phyloP scores from a whole-genome alignment of 1,139 yeast species.

The Arxiozyma bovina region DNA sequence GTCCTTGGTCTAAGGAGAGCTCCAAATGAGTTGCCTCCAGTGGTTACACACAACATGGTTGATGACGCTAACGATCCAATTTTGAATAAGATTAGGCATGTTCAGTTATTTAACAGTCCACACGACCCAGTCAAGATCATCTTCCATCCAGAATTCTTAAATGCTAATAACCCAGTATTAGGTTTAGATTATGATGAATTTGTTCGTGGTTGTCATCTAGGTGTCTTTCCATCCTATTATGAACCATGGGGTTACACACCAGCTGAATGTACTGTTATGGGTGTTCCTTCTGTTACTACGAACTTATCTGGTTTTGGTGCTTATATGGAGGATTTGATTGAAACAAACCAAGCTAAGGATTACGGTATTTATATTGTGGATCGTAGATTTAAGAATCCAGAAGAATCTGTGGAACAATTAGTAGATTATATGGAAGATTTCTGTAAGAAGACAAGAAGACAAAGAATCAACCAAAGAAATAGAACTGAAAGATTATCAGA shows the following conservation, averaged over 20 bases:
- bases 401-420: constrained; percentile 87
- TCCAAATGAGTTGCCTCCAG: constrained; percentile 80
- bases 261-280: constrained; percentile 99
- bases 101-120: constrained; percentile 80
- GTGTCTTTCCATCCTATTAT: constrained; percentile 96
- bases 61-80: constrained; percentile 90
- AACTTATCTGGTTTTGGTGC: constrained; percentile 96
- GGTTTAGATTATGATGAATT: constrained; percentile 94
- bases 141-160: constrained; percentile 95
- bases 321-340: constrained; percentile 96
- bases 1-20: constrained; percentile 81
- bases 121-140: constrained; percentile 89
- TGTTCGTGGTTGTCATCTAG: constrained; percentile 95
- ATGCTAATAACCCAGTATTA: constrained; percentile 88
- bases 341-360: constrained; percentile 67
- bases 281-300: constrained; percentile 95
- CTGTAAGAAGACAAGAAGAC: constrained; percentile 83
- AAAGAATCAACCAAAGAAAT: constrained; percentile 95
- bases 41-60: constrained; percentile 93
- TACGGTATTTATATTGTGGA: constrained; percentile 97
- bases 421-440: constrained; percentile 86
- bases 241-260: constrained; percentile 99
- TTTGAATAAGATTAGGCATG: constrained; percentile 83
- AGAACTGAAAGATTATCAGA: constrained; percentile 92
- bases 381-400: constrained; percentile 86